These are phyloP conservation scores for Cercophora newfieldiana DNA, from an alignment of 495 filamentous ascomycete species.

Conservation along the genomic window DNA sequence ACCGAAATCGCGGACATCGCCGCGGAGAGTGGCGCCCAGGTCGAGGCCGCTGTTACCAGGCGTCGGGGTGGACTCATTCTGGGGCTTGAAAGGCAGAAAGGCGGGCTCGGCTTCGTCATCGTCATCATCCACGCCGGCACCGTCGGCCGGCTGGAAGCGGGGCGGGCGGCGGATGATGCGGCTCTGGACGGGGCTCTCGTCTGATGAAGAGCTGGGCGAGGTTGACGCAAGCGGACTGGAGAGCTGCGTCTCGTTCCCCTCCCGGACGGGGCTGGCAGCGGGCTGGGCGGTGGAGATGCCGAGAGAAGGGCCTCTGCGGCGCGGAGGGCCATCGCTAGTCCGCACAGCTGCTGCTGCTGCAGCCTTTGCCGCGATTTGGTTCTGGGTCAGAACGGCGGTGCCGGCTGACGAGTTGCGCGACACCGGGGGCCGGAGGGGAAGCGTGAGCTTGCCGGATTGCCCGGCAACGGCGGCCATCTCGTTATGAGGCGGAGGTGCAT, in stretches of 20 bases:
- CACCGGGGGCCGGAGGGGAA: slow-evolving; percentile 37
- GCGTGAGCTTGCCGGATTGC: slow-evolving; percentile 32
- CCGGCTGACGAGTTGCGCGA: slow-evolving; percentile 61
- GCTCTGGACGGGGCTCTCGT: slow-evolving; percentile 45
- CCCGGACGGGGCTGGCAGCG: slow-evolving; percentile 19
- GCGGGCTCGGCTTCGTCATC: slow-evolving; percentile 65
- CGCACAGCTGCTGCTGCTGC: no score
- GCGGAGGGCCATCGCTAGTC: slow-evolving; percentile 23
- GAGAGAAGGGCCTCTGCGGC: slow-evolving; percentile 36
- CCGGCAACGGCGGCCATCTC: slow-evolving; percentile 39
- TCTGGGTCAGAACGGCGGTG: slow-evolving; percentile 49
- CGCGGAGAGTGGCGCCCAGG: slow-evolving; percentile 61
- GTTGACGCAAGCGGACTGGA: slow-evolving; percentile 40
- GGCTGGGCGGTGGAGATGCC: slow-evolving; percentile 25
- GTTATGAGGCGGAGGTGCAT: slow-evolving; percentile 54
- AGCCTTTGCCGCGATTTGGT: slow-evolving; percentile 23
- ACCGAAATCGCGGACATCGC: slow-evolving; percentile 46
- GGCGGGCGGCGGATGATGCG: slow-evolving; percentile 59
- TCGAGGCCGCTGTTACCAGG: slow-evolving; percentile 44
- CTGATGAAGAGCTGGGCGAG: slow-evolving; percentile 41
- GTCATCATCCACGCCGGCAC: slow-evolving; percentile 37
- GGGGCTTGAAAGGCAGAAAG: slow-evolving; percentile 64
- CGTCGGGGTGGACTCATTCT: slow-evolving; percentile 9
- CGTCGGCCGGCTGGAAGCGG: slow-evolving; percentile 47
- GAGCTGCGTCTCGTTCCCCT: slow-evolving; percentile 29